Evolutionary conservation across 2,329 filamentous ascomycete species (phyloP), one percentile per base, ranked within the genome.

Genomic region (Penicillium sp.): DNA sequence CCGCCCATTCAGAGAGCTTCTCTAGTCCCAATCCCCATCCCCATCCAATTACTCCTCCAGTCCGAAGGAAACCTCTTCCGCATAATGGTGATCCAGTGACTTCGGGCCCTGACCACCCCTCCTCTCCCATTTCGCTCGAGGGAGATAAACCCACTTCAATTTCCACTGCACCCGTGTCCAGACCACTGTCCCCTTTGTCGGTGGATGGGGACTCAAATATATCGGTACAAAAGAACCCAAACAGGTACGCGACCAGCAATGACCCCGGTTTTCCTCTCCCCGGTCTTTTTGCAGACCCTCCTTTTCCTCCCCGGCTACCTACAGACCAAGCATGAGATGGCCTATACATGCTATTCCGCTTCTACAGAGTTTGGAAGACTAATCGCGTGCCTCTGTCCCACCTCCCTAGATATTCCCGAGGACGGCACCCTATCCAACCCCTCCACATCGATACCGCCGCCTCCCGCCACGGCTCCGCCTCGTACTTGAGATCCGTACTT

Each of bases 41-140:
- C 58, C 57, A 51, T 45, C 68, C 76, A 39, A 75, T 77, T 59
- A 74, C 76, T 53, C 40, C 49, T 42, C 60, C 35, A 47, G 74
- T 83, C 57, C 78, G 78, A 63, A 76, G 81, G 63, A 84, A 84
- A 69, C 81, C 82, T 64, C 70, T 85, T 59, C 82, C 82, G 59
- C 71, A 75, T 57, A 77, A 77, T 72, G 74, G 75, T 59, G 78
- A 80, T 50, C 77, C 29, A 45, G 49, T 78, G 58, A 66, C 58
- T 50, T 38, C 67, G 40, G 59, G 56, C 48, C 60, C 58, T 55
- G 59, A 60, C 29, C 60, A 61, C 46, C 59, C 64, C 45, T 67
- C 65, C 53, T 62, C 65, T 51, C 49, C 64, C 52, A 63, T 60
- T 64, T 66, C 62, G 50, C 64, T 60, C 49, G 55, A 64, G 61